Base-by-base conservation (phyloP, 306 rosid genomes). In the Canavalia gladiata region DNA sequence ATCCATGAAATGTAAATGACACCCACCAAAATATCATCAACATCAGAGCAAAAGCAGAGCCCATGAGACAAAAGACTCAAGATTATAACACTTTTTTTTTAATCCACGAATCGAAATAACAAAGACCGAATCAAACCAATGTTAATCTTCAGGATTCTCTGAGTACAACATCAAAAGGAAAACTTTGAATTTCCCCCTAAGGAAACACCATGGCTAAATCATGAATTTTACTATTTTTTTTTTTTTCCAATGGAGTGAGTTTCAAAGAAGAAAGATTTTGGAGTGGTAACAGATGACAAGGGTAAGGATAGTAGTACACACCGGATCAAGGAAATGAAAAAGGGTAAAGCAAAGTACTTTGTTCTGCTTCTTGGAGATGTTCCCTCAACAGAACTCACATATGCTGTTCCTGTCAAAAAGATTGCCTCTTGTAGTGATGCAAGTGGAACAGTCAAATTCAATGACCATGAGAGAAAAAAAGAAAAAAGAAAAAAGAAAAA, bases 51-150 rank as follows among this genome's bases (percentile, higher is more conserved):
- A 84, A 82, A 75, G 63, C 68, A 75, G 87, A 82, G 50, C 87
- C 96, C 98, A 94, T 94, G 80, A 80, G 87, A 85, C 71, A 66
- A 68, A 84, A 41, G 59, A 81, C 62, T 51, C 54, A 28, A 75
- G 49, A 71, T 56, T 58, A 37, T 28, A 66, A 8, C 52, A 11
- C 59, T 37, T 37, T 35, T 35, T 35, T 37, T 37, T 37, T 18
- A 18, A 18, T 18, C 25, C 25, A 18, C 25, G 25, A 18, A 18
- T 18, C 25, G 25, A 18, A 18, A 18, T 18, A 18, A 18, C 25
- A 18, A 18, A 18, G 25, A 18, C 25, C 25, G 25, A 18, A 18
- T 18, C 25, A 18, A 18, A 18, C 25, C 25, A 18, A 18, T 18
- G 25, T 18, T 18, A 18, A 18, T 18, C 25, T 18, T 18, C 25